These are phyloP conservation scores for Didymosphaeria variabile DNA, from an alignment of 2,329 filamentous ascomycete species.

Conservation along the genomic window DNA sequence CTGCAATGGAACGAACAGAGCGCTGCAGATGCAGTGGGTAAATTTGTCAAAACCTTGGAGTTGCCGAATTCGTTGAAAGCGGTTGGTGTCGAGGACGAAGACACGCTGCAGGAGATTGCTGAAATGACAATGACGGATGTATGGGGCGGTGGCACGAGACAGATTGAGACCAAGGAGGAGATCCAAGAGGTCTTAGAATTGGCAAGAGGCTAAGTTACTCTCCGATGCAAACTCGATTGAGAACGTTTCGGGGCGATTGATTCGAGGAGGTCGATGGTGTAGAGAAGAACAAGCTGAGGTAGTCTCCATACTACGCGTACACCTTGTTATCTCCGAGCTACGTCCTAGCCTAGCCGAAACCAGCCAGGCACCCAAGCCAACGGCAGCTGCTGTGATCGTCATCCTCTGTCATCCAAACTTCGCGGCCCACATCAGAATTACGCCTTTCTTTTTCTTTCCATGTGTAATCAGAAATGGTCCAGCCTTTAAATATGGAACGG, in stretches of 20 bases:
- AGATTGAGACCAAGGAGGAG: slow-evolving; percentile 19
- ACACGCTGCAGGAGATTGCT: slow-evolving; percentile 30
- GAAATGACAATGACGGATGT: slow-evolving; percentile 36
- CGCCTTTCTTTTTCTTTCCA: not conserved
- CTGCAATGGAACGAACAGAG: slow-evolving; percentile 26
- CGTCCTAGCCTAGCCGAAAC: not conserved
- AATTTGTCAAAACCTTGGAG: slow-evolving; percentile 28
- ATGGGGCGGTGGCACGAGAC: slow-evolving; percentile 18
- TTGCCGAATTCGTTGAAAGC: slow-evolving; percentile 31
- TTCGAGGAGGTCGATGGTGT: not conserved
- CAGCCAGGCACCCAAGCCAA: not conserved
- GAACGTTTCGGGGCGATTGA: not conserved
- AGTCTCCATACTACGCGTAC: no score
- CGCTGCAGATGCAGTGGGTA: slow-evolving; percentile 32
- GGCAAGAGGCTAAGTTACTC: slow-evolving; percentile 12
- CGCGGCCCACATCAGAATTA: not conserved
- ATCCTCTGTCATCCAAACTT: not conserved
- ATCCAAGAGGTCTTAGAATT: slow-evolving; percentile 23
- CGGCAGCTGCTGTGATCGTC: not conserved
- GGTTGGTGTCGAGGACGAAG: slow-evolving; percentile 28
- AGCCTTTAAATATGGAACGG: not conserved
- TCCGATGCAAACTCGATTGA: not conserved
- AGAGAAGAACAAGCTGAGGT: not conserved
- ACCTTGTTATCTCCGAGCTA: not conserved
- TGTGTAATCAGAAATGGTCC: not conserved